A percentile compares a stretch with the other conserved stretches of the same genome.
phyloP scores from a whole-genome alignment of 306 rosid genomes.

The Cucurbita ficifolia region DNA sequence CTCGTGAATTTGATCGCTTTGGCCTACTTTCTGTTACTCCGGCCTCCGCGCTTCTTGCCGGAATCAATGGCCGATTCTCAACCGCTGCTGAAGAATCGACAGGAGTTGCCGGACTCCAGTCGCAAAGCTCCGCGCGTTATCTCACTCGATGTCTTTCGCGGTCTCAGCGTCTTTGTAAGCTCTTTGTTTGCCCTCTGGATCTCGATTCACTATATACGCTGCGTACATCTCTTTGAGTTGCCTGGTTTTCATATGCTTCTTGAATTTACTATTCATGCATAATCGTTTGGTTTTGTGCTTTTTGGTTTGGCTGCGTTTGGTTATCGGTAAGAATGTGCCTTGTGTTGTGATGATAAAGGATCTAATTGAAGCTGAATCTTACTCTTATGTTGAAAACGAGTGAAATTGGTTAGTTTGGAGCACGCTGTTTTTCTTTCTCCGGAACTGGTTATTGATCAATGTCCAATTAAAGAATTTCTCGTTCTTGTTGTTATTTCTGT shows the following conservation, averaged over 20 bases:
- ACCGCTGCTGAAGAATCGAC: conserved; percentile 16
- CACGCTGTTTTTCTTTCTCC: neutral
- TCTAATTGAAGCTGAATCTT: neutral
- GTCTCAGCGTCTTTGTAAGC: conserved; percentile 74
- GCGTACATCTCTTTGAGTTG: neutral
- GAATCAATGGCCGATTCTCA: conserved; percentile 33
- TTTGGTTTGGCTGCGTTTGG: neutral
- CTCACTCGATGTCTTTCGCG: conserved; percentile 87
- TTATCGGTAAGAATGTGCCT: neutral
- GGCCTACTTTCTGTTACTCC: neutral
- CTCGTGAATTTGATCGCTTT: neutral
- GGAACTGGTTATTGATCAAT: neutral
- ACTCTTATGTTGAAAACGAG: neutral
- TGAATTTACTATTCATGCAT: neutral
- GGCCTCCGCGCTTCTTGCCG: neutral
- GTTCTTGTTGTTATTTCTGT: neutral
- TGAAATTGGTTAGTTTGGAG: neutral
- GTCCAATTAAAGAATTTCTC: neutral
- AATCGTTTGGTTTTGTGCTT: neutral
- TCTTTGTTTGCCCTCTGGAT: neutral
- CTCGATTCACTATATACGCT: neutral
- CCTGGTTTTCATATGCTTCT: neutral
- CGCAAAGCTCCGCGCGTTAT: conserved; percentile 39
- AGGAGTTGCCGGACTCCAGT: conserved; percentile 6
- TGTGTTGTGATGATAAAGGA: neutral